Percentiles rank a stretch among this genome's conserved stretches.
Evolutionary conservation across 352 stramenopile genomes (phyloP).

Genomic region (Pythium sukuiense): DNA sequence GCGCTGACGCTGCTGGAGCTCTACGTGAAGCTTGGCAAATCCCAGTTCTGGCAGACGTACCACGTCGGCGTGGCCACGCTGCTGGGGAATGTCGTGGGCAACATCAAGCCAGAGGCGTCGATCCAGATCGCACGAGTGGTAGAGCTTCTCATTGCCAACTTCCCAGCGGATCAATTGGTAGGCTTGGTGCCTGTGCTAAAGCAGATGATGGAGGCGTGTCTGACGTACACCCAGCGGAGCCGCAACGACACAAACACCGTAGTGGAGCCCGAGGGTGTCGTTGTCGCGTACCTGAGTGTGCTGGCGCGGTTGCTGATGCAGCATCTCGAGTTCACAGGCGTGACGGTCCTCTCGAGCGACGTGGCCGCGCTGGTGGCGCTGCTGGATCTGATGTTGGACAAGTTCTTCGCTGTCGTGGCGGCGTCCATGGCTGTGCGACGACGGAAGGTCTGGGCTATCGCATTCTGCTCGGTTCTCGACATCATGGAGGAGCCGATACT

Average conservation of each 20-base stretch:
- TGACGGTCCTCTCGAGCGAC: slow-evolving; percentile 45
- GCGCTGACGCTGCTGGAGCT: slow-evolving; percentile 55
- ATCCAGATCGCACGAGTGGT: slow-evolving; percentile 51
- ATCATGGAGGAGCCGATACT: slow-evolving; percentile 40
- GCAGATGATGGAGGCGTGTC: slow-evolving; percentile 48
- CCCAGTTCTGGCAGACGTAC: slow-evolving; percentile 73
- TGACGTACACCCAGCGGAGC: slow-evolving; percentile 37
- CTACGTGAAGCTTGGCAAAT: slow-evolving; percentile 59
- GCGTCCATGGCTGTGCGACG: slow-evolving; percentile 55
- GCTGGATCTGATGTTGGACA: slow-evolving; percentile 60
- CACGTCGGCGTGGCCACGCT: slow-evolving; percentile 40
- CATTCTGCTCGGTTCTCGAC: slow-evolving; percentile 43
- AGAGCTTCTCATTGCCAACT: slow-evolving; percentile 41
- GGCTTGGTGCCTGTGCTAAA: slow-evolving; percentile 36
- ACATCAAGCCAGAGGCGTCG: slow-evolving; percentile 68
- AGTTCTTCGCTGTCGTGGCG: slow-evolving; percentile 72
- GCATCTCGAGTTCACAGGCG: slow-evolving; percentile 47
- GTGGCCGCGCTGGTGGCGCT: slow-evolving; percentile 36
- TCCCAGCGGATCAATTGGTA: slow-evolving; percentile 44
- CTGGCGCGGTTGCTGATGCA: slow-evolving; percentile 51
- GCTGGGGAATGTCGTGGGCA: slow-evolving; percentile 53
- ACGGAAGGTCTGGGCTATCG: slow-evolving; percentile 72
- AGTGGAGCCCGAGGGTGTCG: slow-evolving; percentile 52
- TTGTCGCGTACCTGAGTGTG: slow-evolving; percentile 66
- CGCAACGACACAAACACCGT: background rate